These are phyloP conservation scores for Xylariales sp. DNA, from an alignment of 2,329 filamentous ascomycete species.

Conservation along the genomic window DNA sequence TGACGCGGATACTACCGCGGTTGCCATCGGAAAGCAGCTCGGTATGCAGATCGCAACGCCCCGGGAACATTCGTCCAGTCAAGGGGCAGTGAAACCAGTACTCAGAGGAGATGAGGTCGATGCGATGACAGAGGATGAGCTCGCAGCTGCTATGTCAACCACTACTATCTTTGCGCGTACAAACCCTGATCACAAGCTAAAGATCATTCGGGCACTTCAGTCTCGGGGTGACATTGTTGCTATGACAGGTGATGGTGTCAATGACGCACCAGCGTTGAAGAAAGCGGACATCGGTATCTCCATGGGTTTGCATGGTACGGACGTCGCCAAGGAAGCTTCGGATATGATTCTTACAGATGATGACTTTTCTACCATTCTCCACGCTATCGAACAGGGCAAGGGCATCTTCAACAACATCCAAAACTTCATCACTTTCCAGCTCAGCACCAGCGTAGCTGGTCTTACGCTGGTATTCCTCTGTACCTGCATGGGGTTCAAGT, in stretches of 20 bases:
- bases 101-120: constrained; percentile 91
- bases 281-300: constrained; percentile 97
- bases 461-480: constrained; percentile 87
- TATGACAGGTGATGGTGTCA: constrained; percentile 98
- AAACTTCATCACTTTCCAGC: constrained; percentile 97
- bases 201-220: constrained; percentile 89
- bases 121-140: constrained; percentile 77
- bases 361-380: constrained; percentile 86
- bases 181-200: constrained; percentile 96
- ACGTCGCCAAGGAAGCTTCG: constrained; percentile 94
- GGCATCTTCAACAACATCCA: constrained; percentile 99
- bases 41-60: constrained; percentile 74
- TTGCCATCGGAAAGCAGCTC: constrained; percentile 91
- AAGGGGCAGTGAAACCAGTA: constrained; percentile 64
- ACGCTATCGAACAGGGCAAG: constrained; percentile 96
- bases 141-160: constrained; percentile 77
- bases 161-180: constrained; percentile 96
- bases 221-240: constrained; percentile 92
- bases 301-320: constrained; percentile 92
- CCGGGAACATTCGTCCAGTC: constrained; percentile 47
- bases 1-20: constrained; percentile 88
- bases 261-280: constrained; percentile 93
- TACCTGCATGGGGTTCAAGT: constrained; percentile 88
- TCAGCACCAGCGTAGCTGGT: constrained; percentile 93
- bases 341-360: constrained; percentile 91